Base-by-base conservation (phyloP, 805 yeast genomes). In the Novakomyces olei region DNA sequence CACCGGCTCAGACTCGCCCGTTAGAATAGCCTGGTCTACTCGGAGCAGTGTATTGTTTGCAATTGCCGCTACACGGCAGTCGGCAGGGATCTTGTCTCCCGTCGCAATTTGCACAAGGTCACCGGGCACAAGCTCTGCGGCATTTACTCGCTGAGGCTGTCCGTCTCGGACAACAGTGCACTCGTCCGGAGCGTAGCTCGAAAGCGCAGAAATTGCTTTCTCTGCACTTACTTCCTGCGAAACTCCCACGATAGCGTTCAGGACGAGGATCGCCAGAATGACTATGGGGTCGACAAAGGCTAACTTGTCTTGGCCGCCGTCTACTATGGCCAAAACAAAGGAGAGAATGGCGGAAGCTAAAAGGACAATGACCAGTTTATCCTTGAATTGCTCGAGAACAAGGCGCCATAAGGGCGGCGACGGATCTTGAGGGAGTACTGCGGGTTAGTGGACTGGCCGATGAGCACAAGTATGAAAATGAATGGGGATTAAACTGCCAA, bases 211-310 rank as follows among this genome's bases (percentile, higher is more conserved):
- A 52, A 63, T 63, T 4, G 68, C 65, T 26, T 58, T 50, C 40
- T 63, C 69, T 7, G 69, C 69, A 30, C 61, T 56, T 14, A 55
- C 47, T 41, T 63, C 69, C 42, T 63, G 68, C 24, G 61, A 52
- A 25, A 62, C 65, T 12, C 69, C 69, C 14, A 63, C 65, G 6
- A 53, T 43, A 22, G 66, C 61, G 37, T 63, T 63, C 23, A 63
- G 48, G 4, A 54, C 45, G 4, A 63, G 56, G 26, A 63, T 66
- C 28, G 54, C 49, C 5, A 55, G 58, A 42, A 63, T 63, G 9
- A 63, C 69, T 7, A 51, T 41, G 8, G 55, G 58, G 33, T 53
- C 58, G 10, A 53, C 48, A 38, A 53, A 42, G 12, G 50, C 46
- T 8, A 49, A 35, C 47, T 48, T 46, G 5, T 54, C 46, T 14